Evolutionary conservation across 2,329 filamentous ascomycete species (phyloP), one percentile per base, ranked within the genome.

Genomic region (Claviceps sp.): DNA sequence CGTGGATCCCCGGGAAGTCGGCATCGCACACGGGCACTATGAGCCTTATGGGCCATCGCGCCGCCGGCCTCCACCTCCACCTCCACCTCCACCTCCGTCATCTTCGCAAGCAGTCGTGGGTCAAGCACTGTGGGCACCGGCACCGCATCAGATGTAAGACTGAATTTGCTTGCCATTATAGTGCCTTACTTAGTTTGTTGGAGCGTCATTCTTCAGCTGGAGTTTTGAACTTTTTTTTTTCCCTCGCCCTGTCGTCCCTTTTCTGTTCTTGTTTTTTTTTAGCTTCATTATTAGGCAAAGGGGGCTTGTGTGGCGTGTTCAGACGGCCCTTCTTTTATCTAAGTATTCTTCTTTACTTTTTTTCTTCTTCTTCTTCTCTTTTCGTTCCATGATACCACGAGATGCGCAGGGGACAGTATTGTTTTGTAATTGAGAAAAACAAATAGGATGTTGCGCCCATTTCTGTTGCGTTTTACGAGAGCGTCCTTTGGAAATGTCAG

Each of bases 61-160:
- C 2, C n/a, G 43, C 18, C 38, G 47, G 40, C 47, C 37, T 11
- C 44, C 38, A 20, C 49, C 40, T 24, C 41, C 30, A 34, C 50
- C 49, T 9, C 7, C 24, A 18, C 24, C 24, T 26, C 26, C 26
- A 30, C 26, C 26, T 30, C 26, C 9, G 30, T 11, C 30, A 7
- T 30, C 14, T 5, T 41, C 56, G 18, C 56, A 55, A 49, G 53
- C 41, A 13, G 9, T 16, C 2, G 41, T 59, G 13, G 54, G 52
- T 13, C 52, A 56, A 44, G 54, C 52, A 11, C 45, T 58, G 20
- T 59, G 56, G 57, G 50, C 52, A n/a, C 49, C 34, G 20, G 43
- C 36, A 14, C 50, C 52, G 13, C 37, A 18, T 47, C 48, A 38
- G 38, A 38, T 34, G 30, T 50, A 34, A 46, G 20, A 13, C 8